A percentile compares a stretch with the other conserved stretches of the same genome.
These are phyloP conservation scores for Rhododendron vialii DNA, from an alignment of 148 eudicot species.

Conservation along the genomic window DNA sequence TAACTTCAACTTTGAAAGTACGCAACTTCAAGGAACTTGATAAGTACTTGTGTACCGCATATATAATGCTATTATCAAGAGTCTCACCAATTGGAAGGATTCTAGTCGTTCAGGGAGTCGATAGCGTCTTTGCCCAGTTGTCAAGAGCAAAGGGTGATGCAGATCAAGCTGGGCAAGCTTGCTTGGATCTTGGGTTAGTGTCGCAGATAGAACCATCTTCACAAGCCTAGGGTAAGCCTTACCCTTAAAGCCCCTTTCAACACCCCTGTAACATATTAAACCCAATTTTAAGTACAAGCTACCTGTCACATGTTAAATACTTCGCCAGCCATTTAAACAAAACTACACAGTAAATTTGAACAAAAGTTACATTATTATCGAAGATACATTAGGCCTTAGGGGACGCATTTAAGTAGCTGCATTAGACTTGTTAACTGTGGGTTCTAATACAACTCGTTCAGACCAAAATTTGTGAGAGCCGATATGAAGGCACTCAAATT, in stretches of 20 bases:
- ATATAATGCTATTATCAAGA: neutral
- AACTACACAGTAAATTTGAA: neutral
- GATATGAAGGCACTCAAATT: neutral
- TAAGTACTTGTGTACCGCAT: neutral
- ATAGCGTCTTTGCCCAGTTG: slow-evolving; percentile 72
- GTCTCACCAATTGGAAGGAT: slow-evolving; percentile 68
- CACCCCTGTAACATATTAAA: slow-evolving; percentile 56
- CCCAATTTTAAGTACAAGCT: slow-evolving; percentile 1
- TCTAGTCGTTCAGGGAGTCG: slow-evolving; percentile 69
- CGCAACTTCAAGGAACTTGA: neutral
- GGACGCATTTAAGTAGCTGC: neutral
- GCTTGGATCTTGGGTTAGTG: slow-evolving; percentile 90
- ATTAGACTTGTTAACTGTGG: neutral
- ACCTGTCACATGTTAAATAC: slow-evolving; percentile 5
- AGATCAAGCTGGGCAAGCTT: slow-evolving; percentile 86
- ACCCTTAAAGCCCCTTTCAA: slow-evolving; percentile 78
- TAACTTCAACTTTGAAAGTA: neutral
- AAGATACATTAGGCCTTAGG: neutral
- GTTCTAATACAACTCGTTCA: neutral
- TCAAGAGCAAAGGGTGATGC: slow-evolving; percentile 82
- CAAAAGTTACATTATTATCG: neutral
- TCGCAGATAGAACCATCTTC: slow-evolving; percentile 94
- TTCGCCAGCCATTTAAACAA: neutral
- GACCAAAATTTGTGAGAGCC: neutral
- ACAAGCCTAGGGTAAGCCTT: slow-evolving; percentile 73